A percentile compares a stretch with the other conserved stretches of the same genome.
These are phyloP conservation scores for Melanomma pulvis-pyrius DNA, from an alignment of 495 filamentous ascomycete genomes.

Conservation along the genomic window DNA sequence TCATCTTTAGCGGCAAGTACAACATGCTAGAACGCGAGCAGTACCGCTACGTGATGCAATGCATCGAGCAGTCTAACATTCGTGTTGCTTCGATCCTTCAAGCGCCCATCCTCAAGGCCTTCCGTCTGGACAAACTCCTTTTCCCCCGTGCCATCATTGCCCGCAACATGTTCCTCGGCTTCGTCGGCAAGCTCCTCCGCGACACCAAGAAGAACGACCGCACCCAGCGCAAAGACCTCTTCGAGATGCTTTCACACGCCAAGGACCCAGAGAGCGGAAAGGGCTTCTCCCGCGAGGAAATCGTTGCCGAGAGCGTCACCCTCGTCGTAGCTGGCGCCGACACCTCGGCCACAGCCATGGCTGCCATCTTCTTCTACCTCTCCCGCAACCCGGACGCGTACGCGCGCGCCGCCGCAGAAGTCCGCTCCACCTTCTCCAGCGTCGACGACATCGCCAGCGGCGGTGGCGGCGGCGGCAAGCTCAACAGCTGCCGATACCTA, in stretches of 20 bases:
- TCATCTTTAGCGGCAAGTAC: constrained; percentile 14
- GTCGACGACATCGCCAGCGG: constrained; percentile 37
- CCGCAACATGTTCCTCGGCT: constrained; percentile 17
- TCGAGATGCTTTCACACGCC: constrained; percentile 4
- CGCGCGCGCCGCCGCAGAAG: constrained; percentile 51
- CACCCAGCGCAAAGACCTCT: constrained; percentile 16
- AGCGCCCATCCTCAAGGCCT: constrained; percentile 9
- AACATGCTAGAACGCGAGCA: constrained; percentile 18
- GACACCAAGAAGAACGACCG: constrained; percentile 20
- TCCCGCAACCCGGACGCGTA: constrained; percentile 51
- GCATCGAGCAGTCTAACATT: constrained; percentile 23
- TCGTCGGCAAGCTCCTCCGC: constrained; percentile 23
- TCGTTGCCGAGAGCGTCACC: constrained; percentile 9
- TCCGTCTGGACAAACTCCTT: constrained; percentile 18
- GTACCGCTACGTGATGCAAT: constrained; percentile 18
- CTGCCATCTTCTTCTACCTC: constrained; percentile 62
- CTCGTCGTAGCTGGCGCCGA: constrained; percentile 20
- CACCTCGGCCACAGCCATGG: constrained; percentile 41
- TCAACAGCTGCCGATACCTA: constrained; percentile 54
- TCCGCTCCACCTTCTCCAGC: constrained; percentile 44
- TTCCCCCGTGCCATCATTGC: constrained; percentile 17
- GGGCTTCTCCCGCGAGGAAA: constrained; percentile 7
- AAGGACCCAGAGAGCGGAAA: constrained; percentile 16
- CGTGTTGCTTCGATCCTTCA: constrained; percentile 12
- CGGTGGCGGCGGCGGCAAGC: constrained; percentile 32